Base-by-base conservation (phyloP, 164 flowering plant genomes). In the Warburgia ugandensis region DNA sequence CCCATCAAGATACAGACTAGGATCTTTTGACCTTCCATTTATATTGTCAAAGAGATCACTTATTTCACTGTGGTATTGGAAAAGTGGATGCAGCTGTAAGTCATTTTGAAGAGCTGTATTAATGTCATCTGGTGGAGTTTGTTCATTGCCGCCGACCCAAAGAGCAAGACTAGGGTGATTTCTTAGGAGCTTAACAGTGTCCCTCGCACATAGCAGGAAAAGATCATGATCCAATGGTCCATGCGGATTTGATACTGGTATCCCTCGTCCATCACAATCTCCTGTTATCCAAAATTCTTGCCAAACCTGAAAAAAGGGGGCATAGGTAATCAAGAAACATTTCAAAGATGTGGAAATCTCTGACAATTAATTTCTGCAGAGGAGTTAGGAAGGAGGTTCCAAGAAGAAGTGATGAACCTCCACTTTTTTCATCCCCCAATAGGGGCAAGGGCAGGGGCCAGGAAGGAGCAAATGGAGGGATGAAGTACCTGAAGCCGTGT, bases 231-330 rank as follows among this genome's bases (percentile, higher is more conserved):
- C 99, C 55, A 82, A 69, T 7, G 99, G 99, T 50, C 99, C 97
- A 72, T 89, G 36, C 32, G 80, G 79, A 63, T 92, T 92, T 47
- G 99, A 92, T 36, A 88, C 72, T 47, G 97, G 97, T 29, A 36
- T 56, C 45, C 99, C 99, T 63, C 99, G 76, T 68, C 99, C 97
- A 72, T 92, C 97, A 61, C 70, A 71, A 65, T 92, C 99, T 54
- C 99, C 99, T 17, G 97, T 92, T 35, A 92, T 92, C 99, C 99
- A 92, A 52, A 92, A 88, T 61, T 92, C 99, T 74, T 92, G 99
- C 99, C 99, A 92, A 38, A 92, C 99, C 99, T 92, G 64, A 65
- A 67, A 63, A 61, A 65, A 22, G n/a, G n/a, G n/a, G n/a, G n/a
- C n/a, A n/a, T n/a, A n/a, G n/a, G n/a, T n/a, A n/a, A n/a, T n/a